Conservation (phyloP, 2,329 filamentous ascomycete genomes). For the Cladosporium colombiae region DNA sequence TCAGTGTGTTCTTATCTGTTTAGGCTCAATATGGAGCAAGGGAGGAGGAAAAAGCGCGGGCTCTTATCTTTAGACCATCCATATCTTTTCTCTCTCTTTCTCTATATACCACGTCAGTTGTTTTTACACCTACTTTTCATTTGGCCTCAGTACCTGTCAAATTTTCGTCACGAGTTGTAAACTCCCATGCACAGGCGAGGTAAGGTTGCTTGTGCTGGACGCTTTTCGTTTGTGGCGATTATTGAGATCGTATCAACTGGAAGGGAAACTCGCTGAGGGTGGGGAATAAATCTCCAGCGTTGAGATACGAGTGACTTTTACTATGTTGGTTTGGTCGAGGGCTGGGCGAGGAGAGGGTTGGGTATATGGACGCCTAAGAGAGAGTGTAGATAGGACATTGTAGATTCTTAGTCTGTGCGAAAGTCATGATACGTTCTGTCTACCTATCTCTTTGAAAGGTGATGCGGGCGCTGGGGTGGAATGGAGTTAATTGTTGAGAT, state of each 20-base stretch:
- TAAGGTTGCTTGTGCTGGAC: not conserved
- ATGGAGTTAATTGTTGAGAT: too few species aligned
- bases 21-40: not conserved
- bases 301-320: not conserved
- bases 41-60: not conserved
- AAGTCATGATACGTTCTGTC: not conserved
- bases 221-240: not conserved
- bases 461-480: too few species aligned
- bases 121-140: not conserved
- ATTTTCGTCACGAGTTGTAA: not conserved
- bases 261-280: not conserved
- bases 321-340: not conserved
- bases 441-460: too few species aligned
- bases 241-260: not conserved
- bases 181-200: not conserved
- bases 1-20: not conserved
- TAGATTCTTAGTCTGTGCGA: not conserved
- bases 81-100: not conserved
- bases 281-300: not conserved
- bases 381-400: not conserved
- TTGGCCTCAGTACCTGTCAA: not conserved
- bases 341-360: not conserved
- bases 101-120: not conserved
- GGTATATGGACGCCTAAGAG: not conserved
- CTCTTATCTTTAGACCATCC: not conserved